These are phyloP conservation scores for Aspergillus fijiensis DNA, from an alignment of 2,329 filamentous ascomycete species.

Conservation along the genomic window DNA sequence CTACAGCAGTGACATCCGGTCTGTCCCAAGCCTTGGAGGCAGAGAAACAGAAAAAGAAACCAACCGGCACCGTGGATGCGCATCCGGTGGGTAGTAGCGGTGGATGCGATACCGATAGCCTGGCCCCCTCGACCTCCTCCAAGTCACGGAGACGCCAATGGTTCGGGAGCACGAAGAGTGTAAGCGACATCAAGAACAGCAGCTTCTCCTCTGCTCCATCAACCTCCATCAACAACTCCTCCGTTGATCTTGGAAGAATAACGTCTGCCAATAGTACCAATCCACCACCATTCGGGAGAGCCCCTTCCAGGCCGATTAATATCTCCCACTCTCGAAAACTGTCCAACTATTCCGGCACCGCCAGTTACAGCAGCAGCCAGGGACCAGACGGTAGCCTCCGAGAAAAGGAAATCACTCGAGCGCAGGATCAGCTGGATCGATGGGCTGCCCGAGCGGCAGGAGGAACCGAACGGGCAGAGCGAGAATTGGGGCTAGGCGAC, in stretches of 20 bases:
- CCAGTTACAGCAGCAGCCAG: constrained; percentile 19
- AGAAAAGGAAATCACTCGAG: constrained; percentile 39
- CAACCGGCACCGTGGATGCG: constrained; percentile 18
- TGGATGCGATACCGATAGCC: constrained; percentile 26
- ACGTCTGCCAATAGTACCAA: constrained; percentile 21
- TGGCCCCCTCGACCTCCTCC: constrained; percentile 29
- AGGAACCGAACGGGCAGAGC: constrained; percentile 52
- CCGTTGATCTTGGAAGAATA: constrained; percentile 26
- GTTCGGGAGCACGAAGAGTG: constrained; percentile 37
- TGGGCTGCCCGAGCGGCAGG: constrained; percentile 56
- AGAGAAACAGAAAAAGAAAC: constrained; percentile 22
- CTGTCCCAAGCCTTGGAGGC: constrained; percentile 29
- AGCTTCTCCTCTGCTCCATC: constrained; percentile 22
- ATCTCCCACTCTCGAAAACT: constrained; percentile 29
- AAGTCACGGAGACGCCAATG: constrained; percentile 38
- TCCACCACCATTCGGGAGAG: constrained; percentile 15
- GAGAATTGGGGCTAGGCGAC: constrained; percentile 75
- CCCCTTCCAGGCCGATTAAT: constrained; percentile 32
- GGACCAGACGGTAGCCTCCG: constrained; percentile 33
- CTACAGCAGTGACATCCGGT: constrained; percentile 42
- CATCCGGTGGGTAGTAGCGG: constrained; percentile 17
- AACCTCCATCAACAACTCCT: constrained; percentile 21
- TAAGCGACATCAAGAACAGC: constrained; percentile 27
- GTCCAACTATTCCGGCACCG: constrained; percentile 25
- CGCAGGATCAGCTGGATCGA: constrained; percentile 51